Conservation (phyloP, 768 basidiomycete species). For the Leccinum fibrillosum region DNA sequence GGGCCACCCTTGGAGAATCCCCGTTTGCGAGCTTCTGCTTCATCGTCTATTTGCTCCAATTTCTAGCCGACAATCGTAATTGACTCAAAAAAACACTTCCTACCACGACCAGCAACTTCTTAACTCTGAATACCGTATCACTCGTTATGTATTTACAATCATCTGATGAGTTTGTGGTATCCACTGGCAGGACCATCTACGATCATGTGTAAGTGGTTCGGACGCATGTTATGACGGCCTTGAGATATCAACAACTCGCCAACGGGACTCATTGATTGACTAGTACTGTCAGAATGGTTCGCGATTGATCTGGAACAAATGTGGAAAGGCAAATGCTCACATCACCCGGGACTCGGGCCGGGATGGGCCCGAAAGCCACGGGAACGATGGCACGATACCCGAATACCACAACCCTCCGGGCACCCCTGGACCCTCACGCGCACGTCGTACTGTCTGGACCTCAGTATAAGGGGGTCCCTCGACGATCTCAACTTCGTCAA, state of each 20-base stretch:
- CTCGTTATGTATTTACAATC: conserved; percentile 63
- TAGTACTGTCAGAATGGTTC: conserved; percentile 7
- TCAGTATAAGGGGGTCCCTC: too few species aligned
- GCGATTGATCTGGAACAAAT: neutral
- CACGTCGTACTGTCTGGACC: too few species aligned
- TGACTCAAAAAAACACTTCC: neutral
- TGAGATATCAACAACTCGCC: conserved; percentile 54
- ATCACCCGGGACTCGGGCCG: conserved; percentile 52
- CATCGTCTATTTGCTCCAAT: conserved; percentile 51
- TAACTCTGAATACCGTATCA: conserved; percentile 82
- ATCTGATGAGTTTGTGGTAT: conserved; percentile 67
- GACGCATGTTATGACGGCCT: conserved; percentile 71
- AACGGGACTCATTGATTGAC: conserved; percentile 55
- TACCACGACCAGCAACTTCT: conserved; percentile 74
- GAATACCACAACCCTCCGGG: conserved; percentile 28
- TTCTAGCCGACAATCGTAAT: conserved; percentile 8
- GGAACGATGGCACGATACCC: conserved; percentile 71
- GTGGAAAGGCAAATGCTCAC: conserved; percentile 27
- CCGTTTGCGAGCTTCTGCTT: conserved; percentile 50
- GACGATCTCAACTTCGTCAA: too few species aligned
- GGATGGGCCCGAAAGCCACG: conserved; percentile 52
- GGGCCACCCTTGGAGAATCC: conserved; percentile 42
- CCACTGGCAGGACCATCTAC: conserved; percentile 56
- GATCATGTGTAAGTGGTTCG: conserved; percentile 77
- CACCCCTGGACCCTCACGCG: too few species aligned